Evolutionary conservation across 2,329 filamentous ascomycete genomes (phyloP), one percentile per base, ranked within the genome.

Genomic region (Alternaria infectoria): DNA sequence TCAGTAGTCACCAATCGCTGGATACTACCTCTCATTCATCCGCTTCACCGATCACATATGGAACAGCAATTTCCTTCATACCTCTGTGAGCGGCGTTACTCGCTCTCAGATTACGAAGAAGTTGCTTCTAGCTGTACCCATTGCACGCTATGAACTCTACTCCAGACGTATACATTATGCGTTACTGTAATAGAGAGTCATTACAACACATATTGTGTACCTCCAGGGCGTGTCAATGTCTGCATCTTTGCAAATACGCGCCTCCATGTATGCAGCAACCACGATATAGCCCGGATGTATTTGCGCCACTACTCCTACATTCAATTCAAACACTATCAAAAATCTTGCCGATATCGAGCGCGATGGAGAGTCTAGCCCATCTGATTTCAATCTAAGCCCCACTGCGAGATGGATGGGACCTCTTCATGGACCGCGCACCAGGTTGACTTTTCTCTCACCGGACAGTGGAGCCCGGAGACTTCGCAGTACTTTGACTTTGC

Each of bases 21-120:
- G 6, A n/a, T 9, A 5, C 5, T 1, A 1, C 15, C 8, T 10
- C 7, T 3, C 1, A 10, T n/a, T 1, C 0, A n/a, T n/a, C 32
- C 5, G 32, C 32, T 6, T 36, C 32, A 0, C 32, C 0, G 15
- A 36, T 15, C 1, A 36, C 15, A 36, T n/a, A 0, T 6, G 15
- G 1, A 10, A n/a, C 15, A 40, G 8, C 15, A 40, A 8, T n/a
- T 10, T 15, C 2, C 3, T 0, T 40, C 5, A 40, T n/a, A 3
- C 8, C 8, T 40, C 15, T 47, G 21, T 5, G 13, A 25, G 15
- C 6, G 15, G 7, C 15, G 1, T 28, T 10, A n/a, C n/a, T n/a
- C 5, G 19, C 4, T 12, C 9, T 17, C 1, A 30, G 11, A n/a
- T 15, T 10, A 30, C 26, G 26, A 50, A 17, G 11, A 50, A 50